phyloP scores from a whole-genome alignment of 495 filamentous ascomycete species.

The Penicillium roqueforti region DNA sequence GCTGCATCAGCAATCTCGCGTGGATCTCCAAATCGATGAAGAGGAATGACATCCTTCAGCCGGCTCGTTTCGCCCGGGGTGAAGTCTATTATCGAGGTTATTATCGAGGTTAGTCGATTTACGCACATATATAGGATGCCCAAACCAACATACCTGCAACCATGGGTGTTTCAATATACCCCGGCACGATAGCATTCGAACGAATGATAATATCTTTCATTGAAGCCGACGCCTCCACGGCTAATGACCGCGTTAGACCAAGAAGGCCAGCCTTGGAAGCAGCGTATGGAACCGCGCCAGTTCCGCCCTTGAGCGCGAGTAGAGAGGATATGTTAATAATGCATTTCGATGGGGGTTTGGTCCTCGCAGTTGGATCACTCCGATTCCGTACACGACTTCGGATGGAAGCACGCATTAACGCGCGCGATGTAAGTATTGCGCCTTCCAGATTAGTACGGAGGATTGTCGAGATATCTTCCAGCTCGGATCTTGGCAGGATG shows the following conservation, averaged over 20 bases:
- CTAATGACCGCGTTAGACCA: slow-evolving; percentile 68
- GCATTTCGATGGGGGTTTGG: slow-evolving; percentile 38
- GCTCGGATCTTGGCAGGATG: slow-evolving; percentile 48
- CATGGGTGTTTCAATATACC: slow-evolving; percentile 79
- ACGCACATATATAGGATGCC: background rate
- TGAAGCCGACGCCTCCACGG: slow-evolving; percentile 51
- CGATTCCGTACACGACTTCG: slow-evolving; percentile 32
- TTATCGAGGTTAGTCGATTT: background rate
- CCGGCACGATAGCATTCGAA: slow-evolving; percentile 78
- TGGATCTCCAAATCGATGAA: slow-evolving; percentile 62
- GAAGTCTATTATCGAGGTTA: slow-evolving; percentile 32
- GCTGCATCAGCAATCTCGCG: slow-evolving; percentile 79
- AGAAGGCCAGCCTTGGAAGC: slow-evolving; percentile 77
- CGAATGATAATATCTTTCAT: slow-evolving; percentile 49
- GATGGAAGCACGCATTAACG: slow-evolving; percentile 45
- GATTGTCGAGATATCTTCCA: slow-evolving; percentile 42
- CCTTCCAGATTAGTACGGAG: slow-evolving; percentile 68
- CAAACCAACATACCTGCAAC: slow-evolving; percentile 52
- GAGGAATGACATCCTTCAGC: slow-evolving; percentile 52
- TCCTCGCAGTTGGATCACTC: slow-evolving; percentile 5
- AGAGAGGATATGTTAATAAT: slow-evolving; percentile 81
- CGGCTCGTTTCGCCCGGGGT: slow-evolving; percentile 27
- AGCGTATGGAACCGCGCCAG: slow-evolving; percentile 67
- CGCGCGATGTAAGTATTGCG: slow-evolving; percentile 60
- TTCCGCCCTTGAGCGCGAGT: slow-evolving; percentile 57